Percentiles rank a stretch among this genome's conserved stretches.
phyloP scores from a whole-genome alignment of 164 flowering plant species.

The Cinnamomum micranthum region DNA sequence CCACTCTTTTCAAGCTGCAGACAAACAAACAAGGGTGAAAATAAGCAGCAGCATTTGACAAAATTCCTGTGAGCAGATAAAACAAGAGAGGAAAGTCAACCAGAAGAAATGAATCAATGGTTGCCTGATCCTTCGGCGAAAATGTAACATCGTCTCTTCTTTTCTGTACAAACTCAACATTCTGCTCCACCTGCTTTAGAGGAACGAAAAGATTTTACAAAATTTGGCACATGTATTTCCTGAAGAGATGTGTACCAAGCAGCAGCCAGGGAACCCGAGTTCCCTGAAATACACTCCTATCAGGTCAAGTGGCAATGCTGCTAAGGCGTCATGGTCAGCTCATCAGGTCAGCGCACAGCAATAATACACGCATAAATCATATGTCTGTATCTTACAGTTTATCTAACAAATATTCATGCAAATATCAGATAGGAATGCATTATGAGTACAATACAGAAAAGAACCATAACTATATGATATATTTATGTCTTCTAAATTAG shows the following conservation, averaged over 20 bases:
- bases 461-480: too few species aligned
- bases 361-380: too few species aligned
- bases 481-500: too few species aligned
- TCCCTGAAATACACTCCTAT: neutral
- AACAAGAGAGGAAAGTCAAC: slow-evolving; percentile 26
- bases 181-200: slow-evolving; percentile 66
- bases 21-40: neutral
- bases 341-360: too few species aligned
- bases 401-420: neutral
- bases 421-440: neutral
- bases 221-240: neutral
- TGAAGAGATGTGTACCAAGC: neutral
- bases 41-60: neutral
- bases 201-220: neutral
- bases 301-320: neutral
- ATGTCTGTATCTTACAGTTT: neutral
- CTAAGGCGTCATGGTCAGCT: neutral
- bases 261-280: neutral
- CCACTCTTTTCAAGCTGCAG: slow-evolving; percentile 19
- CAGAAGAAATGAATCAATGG: slow-evolving; percentile 81
- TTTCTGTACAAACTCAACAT: slow-evolving; percentile 66
- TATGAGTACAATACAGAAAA: neutral
- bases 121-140: slow-evolving; percentile 76
- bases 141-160: slow-evolving; percentile 79
- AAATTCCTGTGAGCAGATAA: neutral